Percentiles rank a stretch among this genome's conserved stretches.
Evolutionary conservation across 192 early-diverging fungal genomes (phyloP).

Genomic region (Rhizophagus prolifer): DNA sequence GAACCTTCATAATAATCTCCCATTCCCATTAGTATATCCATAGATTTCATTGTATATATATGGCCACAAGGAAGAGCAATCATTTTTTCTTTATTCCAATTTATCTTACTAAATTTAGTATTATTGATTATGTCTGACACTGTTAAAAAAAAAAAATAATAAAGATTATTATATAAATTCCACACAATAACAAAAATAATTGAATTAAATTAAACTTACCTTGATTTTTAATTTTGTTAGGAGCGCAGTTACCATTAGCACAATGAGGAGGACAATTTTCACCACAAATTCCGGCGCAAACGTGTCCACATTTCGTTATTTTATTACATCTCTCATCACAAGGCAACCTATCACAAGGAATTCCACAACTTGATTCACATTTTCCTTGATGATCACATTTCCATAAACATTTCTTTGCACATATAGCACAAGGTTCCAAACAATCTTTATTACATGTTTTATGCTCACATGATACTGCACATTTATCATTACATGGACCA

Average conservation of each 20-base stretch:
- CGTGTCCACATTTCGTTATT: slow-evolving; percentile 46
- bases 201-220: background rate
- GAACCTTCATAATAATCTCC: slow-evolving; percentile 37
- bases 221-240: slow-evolving; percentile 24
- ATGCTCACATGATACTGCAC: no score
- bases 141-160: no score
- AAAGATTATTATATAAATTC: no score
- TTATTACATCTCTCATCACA: slow-evolving; percentile 53
- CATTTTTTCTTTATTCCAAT: slow-evolving; percentile 47
- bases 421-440: slow-evolving; percentile 40
- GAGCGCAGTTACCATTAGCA: slow-evolving; percentile 38
- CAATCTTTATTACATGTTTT: no score
- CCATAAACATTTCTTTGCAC: slow-evolving; percentile 51
- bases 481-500: no score
- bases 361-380: slow-evolving; percentile 54
- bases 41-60: slow-evolving; percentile 45
- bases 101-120: background rate
- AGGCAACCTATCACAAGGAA: slow-evolving; percentile 56
- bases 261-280: slow-evolving; percentile 36
- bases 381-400: slow-evolving; percentile 43
- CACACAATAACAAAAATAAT: no score
- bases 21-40: slow-evolving; percentile 53
- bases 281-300: slow-evolving; percentile 52
- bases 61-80: slow-evolving; percentile 53
- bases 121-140: no score